A percentile compares a stretch with the other conserved stretches of the same genome.
phyloP scores from a whole-genome alignment of 2,329 filamentous ascomycete genomes.

The Epichloe hybrida region DNA sequence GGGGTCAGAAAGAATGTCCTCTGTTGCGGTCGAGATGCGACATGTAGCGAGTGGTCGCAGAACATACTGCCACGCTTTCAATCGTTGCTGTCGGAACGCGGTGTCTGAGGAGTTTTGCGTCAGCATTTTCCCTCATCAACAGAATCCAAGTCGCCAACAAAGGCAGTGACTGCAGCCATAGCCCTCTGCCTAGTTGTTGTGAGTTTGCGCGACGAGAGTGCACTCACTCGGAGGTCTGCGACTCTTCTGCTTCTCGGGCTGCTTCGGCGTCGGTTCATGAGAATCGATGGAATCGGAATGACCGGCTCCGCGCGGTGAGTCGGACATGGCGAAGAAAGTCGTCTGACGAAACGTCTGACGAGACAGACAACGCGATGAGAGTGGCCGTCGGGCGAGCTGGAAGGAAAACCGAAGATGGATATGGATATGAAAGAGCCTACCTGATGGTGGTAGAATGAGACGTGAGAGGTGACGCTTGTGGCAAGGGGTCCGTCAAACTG shows the following conservation, averaged over 20 bases:
- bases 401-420: background rate
- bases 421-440: background rate
- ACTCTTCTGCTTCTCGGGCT: conserved; percentile 72
- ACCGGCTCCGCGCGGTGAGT: conserved; percentile 29
- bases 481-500: too few relatives aligned
- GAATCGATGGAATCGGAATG: conserved; percentile 41
- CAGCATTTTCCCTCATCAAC: background rate
- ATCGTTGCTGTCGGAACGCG: conserved; percentile 86
- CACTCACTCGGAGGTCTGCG: conserved; percentile 74
- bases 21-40: background rate
- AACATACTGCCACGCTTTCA: conserved; percentile 96
- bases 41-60: background rate
- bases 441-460: background rate
- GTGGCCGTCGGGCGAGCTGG: background rate
- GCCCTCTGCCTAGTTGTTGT: conserved; percentile 14
- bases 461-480: background rate
- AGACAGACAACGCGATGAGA: background rate
- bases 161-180: conserved; percentile 1
- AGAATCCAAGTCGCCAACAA: conserved; percentile 3
- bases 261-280: conserved; percentile 36
- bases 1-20: conserved; percentile 21
- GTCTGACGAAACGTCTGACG: too few relatives aligned
- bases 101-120: conserved; percentile 52
- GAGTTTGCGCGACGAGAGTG: background rate
- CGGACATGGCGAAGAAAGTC: conserved; percentile 29